These are phyloP conservation scores for Ascodesmis nigricans DNA, from an alignment of 495 filamentous ascomycete species.

Conservation along the genomic window DNA sequence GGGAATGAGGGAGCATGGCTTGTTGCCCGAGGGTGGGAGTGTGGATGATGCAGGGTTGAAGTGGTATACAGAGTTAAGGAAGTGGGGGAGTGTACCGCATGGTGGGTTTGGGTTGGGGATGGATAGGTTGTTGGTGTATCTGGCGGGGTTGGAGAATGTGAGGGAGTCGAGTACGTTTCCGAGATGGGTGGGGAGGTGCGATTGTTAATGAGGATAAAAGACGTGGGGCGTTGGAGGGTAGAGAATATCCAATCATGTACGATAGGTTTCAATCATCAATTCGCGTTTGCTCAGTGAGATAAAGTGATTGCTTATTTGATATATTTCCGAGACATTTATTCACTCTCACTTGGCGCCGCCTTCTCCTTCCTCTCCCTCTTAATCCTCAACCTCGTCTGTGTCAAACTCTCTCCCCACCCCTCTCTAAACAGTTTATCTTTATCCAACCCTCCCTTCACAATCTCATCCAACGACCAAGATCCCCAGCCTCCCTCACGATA, in stretches of 20 bases:
- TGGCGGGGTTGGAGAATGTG: slow-evolving; percentile 64
- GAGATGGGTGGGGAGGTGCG: slow-evolving; percentile 72
- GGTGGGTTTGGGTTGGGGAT: slow-evolving; percentile 91
- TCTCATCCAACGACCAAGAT: slow-evolving; percentile 56
- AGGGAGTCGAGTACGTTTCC: slow-evolving; percentile 78
- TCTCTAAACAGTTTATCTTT: slow-evolving; percentile 26
- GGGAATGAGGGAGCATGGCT: slow-evolving; percentile 46
- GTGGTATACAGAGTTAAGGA: slow-evolving; percentile 89
- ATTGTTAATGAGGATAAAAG: slow-evolving; percentile 56
- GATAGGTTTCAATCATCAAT: too few relatives aligned
- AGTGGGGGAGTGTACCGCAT: slow-evolving; percentile 86
- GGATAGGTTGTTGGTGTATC: slow-evolving; percentile 69
- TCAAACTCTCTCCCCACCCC: slow-evolving; percentile 23
- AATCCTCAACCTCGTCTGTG: slow-evolving; percentile 23
- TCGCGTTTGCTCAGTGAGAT: too few relatives aligned
- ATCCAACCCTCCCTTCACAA: slow-evolving; percentile 35
- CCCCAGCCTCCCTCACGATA: slow-evolving; percentile 64
- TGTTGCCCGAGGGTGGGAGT: slow-evolving; percentile 1
- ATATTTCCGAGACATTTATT: slow-evolving; percentile 1
- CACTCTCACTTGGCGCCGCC: slow-evolving; percentile 21
- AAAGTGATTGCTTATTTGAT: too few relatives aligned
- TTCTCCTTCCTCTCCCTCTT: slow-evolving; percentile 25
- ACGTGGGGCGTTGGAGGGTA: slow-evolving; percentile 34
- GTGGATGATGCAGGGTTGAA: slow-evolving; percentile 36
- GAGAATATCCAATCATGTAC: slow-evolving; percentile 6